Conservation (phyloP, 345 rosid genomes). For the Linum lewisii region DNA sequence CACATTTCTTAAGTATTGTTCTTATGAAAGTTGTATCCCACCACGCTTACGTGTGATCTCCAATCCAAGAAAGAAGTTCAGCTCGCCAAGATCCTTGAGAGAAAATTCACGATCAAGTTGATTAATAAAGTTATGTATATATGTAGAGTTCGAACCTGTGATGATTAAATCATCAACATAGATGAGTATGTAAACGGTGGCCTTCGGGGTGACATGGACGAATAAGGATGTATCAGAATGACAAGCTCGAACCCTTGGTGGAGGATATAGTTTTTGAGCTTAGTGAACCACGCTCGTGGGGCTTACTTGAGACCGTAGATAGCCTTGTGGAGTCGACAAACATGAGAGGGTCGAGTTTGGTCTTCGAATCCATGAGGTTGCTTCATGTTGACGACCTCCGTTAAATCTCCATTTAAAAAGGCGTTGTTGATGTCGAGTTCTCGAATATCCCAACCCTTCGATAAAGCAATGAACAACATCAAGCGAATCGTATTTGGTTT, state of each 20-base stretch:
- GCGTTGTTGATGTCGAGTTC: not conserved
- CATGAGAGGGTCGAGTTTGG: not conserved
- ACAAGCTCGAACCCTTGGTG: not conserved
- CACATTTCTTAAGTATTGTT: too few species aligned
- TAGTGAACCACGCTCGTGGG: not conserved
- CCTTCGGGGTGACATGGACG: too few species aligned
- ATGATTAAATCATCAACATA: not conserved
- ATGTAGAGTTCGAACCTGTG: too few species aligned
- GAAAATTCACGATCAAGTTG: too few species aligned
- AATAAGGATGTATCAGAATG: not conserved
- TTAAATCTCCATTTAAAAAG: not conserved
- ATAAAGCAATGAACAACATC: not conserved
- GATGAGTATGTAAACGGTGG: too few species aligned
- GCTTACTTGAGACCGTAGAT: constrained; percentile 3
- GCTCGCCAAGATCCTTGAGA: too few species aligned
- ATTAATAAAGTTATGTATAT: too few species aligned
- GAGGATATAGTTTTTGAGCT: not conserved
- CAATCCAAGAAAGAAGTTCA: too few species aligned
- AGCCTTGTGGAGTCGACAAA: not conserved
- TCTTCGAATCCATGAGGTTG: not conserved
- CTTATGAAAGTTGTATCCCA: too few species aligned
- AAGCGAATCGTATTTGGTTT: not conserved
- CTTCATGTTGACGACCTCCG: not conserved
- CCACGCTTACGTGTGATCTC: too few species aligned
- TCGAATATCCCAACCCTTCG: not conserved